phyloP scores from a whole-genome alignment of 2,329 filamentous ascomycete species.

The Atkinsonella hypoxylon region DNA sequence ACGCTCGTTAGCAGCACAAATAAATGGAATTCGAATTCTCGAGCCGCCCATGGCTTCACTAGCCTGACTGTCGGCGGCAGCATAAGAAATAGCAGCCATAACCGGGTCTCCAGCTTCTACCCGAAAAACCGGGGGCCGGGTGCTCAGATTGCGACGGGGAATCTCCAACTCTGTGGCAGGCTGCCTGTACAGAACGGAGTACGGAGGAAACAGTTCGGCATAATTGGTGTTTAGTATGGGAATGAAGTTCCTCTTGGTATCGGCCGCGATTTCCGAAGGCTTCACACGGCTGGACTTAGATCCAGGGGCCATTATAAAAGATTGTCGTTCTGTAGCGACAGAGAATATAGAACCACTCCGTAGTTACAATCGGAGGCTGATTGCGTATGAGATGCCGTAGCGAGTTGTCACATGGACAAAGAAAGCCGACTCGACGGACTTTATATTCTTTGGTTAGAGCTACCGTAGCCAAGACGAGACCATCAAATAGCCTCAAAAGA shows the following conservation, averaged over 20 bases:
- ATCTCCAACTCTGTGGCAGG: slow-evolving; percentile 34
- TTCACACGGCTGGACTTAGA: slow-evolving; percentile 21
- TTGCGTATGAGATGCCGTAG: background rate
- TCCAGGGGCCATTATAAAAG: slow-evolving; percentile 18
- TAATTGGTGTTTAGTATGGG: slow-evolving; percentile 49
- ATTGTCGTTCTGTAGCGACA: background rate
- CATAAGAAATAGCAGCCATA: slow-evolving; percentile 47
- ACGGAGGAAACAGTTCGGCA: slow-evolving; percentile 40
- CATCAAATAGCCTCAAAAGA: slow-evolving; percentile 6
- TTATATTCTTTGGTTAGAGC: slow-evolving; percentile 3
- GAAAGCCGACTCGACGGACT: slow-evolving; percentile 2
- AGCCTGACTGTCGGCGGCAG: slow-evolving; percentile 24
- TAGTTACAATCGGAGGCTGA: background rate
- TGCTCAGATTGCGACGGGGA: slow-evolving; percentile 21
- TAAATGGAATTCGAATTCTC: slow-evolving; percentile 44
- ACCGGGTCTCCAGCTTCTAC: slow-evolving; percentile 48
- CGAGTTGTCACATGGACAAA: slow-evolving; percentile 10
- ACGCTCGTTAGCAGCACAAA: slow-evolving; percentile 67
- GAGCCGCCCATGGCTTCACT: slow-evolving; percentile 20
- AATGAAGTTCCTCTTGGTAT: slow-evolving; percentile 60
- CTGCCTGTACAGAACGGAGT: slow-evolving; percentile 46
- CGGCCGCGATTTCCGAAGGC: slow-evolving; percentile 53
- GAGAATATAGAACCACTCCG: background rate
- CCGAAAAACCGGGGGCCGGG: slow-evolving; percentile 32
- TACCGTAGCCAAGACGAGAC: background rate